Conservation (phyloP, 2,329 filamentous ascomycete species). For the Trichoderma simmonsii region DNA sequence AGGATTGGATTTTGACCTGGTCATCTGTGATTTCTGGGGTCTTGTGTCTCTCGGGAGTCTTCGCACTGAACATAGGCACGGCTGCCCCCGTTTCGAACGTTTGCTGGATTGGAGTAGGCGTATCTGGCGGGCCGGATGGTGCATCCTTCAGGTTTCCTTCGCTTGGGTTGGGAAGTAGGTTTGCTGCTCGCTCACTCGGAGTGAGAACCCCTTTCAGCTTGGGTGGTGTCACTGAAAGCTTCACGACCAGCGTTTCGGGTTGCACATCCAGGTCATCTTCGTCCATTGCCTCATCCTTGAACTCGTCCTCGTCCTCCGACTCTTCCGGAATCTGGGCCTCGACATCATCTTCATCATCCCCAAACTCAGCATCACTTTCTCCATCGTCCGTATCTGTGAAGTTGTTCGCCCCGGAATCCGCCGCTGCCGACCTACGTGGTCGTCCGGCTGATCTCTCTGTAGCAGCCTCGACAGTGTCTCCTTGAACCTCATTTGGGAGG, state of each 20-base stretch:
- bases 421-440: slow-evolving; percentile 50
- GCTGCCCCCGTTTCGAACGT: neutral
- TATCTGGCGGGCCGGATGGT: slow-evolving; percentile 29
- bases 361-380: slow-evolving; percentile 71
- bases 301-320: slow-evolving; percentile 57
- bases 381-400: slow-evolving; percentile 60
- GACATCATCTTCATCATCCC: slow-evolving; percentile 69
- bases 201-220: slow-evolving; percentile 35
- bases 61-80: neutral
- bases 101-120: slow-evolving; percentile 17
- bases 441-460: slow-evolving; percentile 45
- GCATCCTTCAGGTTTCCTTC: slow-evolving; percentile 19
- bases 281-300: slow-evolving; percentile 55
- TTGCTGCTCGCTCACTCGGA: slow-evolving; percentile 24
- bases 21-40: slow-evolving; percentile 20
- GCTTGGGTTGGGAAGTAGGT: slow-evolving; percentile 25
- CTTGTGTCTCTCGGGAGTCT: slow-evolving; percentile 10
- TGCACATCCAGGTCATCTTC: slow-evolving; percentile 52
- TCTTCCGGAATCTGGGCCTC: slow-evolving; percentile 64
- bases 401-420: slow-evolving; percentile 47
- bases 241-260: slow-evolving; percentile 67
- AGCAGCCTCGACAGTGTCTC: slow-evolving; percentile 40
- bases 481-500: slow-evolving; percentile 45
- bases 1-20: slow-evolving; percentile 22
- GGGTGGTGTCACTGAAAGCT: slow-evolving; percentile 55